These are phyloP conservation scores for Lactarius indigo DNA, from an alignment of 768 basidiomycete species.

Conservation along the genomic window DNA sequence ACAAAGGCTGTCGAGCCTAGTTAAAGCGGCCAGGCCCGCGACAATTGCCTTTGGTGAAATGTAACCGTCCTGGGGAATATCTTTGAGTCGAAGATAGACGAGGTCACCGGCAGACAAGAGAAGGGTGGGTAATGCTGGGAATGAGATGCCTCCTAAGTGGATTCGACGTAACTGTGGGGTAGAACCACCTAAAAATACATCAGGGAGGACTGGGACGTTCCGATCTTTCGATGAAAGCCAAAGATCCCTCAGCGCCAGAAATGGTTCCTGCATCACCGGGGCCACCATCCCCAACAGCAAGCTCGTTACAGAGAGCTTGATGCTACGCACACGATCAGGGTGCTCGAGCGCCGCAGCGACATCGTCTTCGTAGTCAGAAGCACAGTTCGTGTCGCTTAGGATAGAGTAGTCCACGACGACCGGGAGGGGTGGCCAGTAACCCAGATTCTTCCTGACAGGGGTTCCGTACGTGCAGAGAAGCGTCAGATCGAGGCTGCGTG, in stretches of 20 bases:
- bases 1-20: background rate
- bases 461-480: too few relatives aligned
- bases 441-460: too few relatives aligned
- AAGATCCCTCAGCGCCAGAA: background rate
- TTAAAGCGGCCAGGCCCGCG: background rate
- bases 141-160: background rate
- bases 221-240: background rate
- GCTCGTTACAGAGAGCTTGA: background rate
- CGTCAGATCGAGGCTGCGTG: too few relatives aligned
- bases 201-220: background rate
- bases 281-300: background rate
- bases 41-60: background rate
- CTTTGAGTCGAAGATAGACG: background rate
- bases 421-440: too few relatives aligned
- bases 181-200: background rate
- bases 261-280: background rate
- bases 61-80: background rate
- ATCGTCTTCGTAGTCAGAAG: too few relatives aligned
- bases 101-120: background rate
- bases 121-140: background rate
- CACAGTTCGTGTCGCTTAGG: background rate
- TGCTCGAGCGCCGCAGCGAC: background rate
- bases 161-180: background rate
- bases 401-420: background rate
- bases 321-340: background rate